Percentiles rank a stretch among this genome's conserved stretches.
These are phyloP conservation scores for Aureobasidium zeae DNA, from an alignment of 2,329 filamentous ascomycete genomes.

Conservation along the genomic window DNA sequence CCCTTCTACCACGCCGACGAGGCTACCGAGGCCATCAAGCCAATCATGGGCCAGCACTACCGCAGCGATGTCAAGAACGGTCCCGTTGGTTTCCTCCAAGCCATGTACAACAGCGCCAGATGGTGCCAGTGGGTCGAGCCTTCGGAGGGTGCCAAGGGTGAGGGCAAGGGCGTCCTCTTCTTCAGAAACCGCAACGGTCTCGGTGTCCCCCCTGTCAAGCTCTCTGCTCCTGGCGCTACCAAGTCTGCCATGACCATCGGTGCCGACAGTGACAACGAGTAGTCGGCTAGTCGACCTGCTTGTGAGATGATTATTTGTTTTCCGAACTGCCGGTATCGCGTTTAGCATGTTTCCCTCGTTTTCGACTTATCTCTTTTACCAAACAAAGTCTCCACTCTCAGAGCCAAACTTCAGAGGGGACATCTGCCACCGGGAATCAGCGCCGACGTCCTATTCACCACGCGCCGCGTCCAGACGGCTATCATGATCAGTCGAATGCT, in stretches of 20 bases:
- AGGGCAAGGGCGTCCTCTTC: constrained; percentile 79
- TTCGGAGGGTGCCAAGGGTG: constrained; percentile 66
- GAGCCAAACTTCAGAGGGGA: not conserved
- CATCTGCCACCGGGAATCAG: not conserved
- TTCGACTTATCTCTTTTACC: constrained; percentile 2
- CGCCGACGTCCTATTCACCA: not conserved
- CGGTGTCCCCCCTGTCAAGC: constrained; percentile 48
- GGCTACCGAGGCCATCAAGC: constrained; percentile 87
- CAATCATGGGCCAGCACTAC: constrained; percentile 93
- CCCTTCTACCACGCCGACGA: constrained; percentile 96
- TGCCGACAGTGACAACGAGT: constrained; percentile 15
- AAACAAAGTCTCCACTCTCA: not conserved
- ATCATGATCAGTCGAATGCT: not conserved
- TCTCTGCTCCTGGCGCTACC: constrained; percentile 16
- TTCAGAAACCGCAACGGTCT: constrained; percentile 91
- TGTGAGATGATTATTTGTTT: not conserved
- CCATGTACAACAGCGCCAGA: constrained; percentile 70
- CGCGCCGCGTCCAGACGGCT: constrained; percentile 5
- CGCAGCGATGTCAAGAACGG: constrained; percentile 71
- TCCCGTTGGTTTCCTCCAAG: constrained; percentile 69
- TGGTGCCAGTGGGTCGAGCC: constrained; percentile 98
- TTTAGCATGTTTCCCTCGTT: constrained; percentile 12
- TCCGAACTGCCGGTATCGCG: constrained; percentile 9
- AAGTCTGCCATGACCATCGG: constrained; percentile 13
- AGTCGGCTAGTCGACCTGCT: constrained; percentile 6